A percentile compares a stretch with the other conserved stretches of the same genome.
These are phyloP conservation scores for Lasiosphaeria miniovina DNA, from an alignment of 495 filamentous ascomycete genomes.

Conservation along the genomic window DNA sequence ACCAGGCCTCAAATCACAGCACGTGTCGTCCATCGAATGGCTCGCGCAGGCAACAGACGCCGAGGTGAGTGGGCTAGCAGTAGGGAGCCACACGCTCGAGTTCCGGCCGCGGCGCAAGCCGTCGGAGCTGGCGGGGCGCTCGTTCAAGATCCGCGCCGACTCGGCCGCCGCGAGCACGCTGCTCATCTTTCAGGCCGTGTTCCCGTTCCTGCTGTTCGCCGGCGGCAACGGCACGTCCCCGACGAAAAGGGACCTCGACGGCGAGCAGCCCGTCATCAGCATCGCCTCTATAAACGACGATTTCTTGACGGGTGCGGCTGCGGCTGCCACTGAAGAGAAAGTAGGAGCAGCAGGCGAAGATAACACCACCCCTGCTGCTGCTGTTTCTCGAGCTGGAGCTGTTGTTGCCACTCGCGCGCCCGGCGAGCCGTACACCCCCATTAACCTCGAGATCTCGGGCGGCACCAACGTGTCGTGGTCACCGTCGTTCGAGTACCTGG, in stretches of 20 bases:
- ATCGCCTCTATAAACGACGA: too few relatives aligned
- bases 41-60: slow-evolving; percentile 64
- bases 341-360: too few relatives aligned
- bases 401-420: too few relatives aligned
- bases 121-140: slow-evolving; percentile 33
- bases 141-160: slow-evolving; percentile 43
- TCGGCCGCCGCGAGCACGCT: slow-evolving; percentile 52
- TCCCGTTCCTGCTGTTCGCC: slow-evolving; percentile 71
- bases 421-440: slow-evolving; percentile 11
- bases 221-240: slow-evolving; percentile 33
- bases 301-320: too few relatives aligned
- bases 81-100: slow-evolving; percentile 54
- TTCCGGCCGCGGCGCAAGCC: slow-evolving; percentile 47
- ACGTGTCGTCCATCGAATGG: slow-evolving; percentile 64
- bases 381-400: too few relatives aligned
- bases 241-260: background rate
- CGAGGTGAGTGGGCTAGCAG: slow-evolving; percentile 48
- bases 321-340: too few relatives aligned
- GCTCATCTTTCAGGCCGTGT: slow-evolving; percentile 77
- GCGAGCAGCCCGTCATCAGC: slow-evolving; percentile 6
- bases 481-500: slow-evolving; percentile 71
- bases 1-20: slow-evolving; percentile 70
- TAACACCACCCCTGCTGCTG: too few relatives aligned
- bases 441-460: slow-evolving; percentile 63
- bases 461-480: slow-evolving; percentile 76